Percentiles rank a stretch among this genome's conserved stretches.
Conservation (phyloP, 257 asterid genomes). For the Plantago elongata region DNA sequence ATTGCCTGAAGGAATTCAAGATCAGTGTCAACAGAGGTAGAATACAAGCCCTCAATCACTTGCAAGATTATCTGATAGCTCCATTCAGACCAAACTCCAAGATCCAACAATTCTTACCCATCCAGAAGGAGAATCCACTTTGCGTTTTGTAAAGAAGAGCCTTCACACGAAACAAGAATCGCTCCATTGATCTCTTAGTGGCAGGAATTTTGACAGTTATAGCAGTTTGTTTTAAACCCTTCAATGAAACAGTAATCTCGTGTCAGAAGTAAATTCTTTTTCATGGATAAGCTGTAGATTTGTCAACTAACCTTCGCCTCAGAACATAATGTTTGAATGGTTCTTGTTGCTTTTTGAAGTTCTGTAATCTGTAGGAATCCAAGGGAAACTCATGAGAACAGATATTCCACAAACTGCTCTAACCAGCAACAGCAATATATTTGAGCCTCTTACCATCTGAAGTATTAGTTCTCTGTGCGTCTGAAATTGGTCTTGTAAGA, state of each 20-base stretch:
- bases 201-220: slow-evolving; percentile 76
- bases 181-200: slow-evolving; percentile 85
- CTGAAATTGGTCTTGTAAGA: slow-evolving; percentile 61
- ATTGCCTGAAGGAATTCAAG: slow-evolving; percentile 52
- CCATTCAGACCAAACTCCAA: background rate
- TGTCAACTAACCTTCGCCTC: slow-evolving; percentile 68
- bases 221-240: slow-evolving; percentile 73
- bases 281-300: slow-evolving; percentile 12
- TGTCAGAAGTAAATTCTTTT: slow-evolving; percentile 14
- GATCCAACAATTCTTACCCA: slow-evolving; percentile 42
- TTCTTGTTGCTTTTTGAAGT: slow-evolving; percentile 89
- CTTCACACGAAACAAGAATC: slow-evolving; percentile 81
- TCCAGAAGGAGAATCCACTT: slow-evolving; percentile 83
- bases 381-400: slow-evolving; percentile 19
- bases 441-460: slow-evolving; percentile 53
- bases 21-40: slow-evolving; percentile 2
- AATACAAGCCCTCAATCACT: slow-evolving; percentile 10
- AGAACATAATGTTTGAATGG: slow-evolving; percentile 75
- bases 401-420: background rate
- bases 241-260: slow-evolving; percentile 21
- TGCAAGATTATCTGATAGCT: background rate
- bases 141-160: slow-evolving; percentile 72
- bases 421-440: slow-evolving; percentile 15
- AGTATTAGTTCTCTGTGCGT: slow-evolving; percentile 59
- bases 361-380: slow-evolving; percentile 54